These are phyloP conservation scores for Mycena sp. DNA, from an alignment of 1,284 basidiomycete species.

Conservation along the genomic window DNA sequence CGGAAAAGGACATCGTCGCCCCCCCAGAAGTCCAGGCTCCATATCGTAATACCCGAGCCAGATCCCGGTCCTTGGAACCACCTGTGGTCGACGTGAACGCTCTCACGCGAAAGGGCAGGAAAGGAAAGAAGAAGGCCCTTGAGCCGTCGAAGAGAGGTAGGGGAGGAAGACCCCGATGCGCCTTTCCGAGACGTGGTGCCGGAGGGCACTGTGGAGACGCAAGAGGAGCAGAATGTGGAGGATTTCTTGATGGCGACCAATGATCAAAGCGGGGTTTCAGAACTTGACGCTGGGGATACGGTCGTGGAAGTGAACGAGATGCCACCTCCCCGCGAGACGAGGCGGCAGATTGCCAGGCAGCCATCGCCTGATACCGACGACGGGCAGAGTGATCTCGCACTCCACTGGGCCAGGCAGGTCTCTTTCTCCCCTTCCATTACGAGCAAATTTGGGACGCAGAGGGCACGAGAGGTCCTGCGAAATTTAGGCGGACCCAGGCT, in stretches of 20 bases:
- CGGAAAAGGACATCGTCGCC: too few relatives aligned
- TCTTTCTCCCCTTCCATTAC: constrained; percentile 2
- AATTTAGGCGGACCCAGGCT: constrained; percentile 3
- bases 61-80: constrained; percentile 33
- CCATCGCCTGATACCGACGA: constrained; percentile 43
- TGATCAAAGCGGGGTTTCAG: constrained; percentile 20
- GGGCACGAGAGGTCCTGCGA: not conserved
- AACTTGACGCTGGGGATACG: constrained; percentile 3
- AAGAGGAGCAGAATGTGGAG: constrained; percentile 22
- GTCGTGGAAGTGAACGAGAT: constrained; percentile 33
- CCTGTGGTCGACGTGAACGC: constrained; percentile 11
- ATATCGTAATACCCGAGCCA: constrained; percentile 28
- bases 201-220: constrained; percentile 18
- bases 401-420: not conserved
- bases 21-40: not conserved
- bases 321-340: constrained; percentile 1
- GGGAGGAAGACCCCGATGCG: constrained; percentile 25
- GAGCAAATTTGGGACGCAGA: not conserved
- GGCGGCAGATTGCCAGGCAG: not conserved
- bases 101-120: constrained; percentile 8
- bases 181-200: not conserved
- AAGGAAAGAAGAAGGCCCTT: constrained; percentile 22
- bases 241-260: constrained; percentile 14
- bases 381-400: constrained; percentile 34
- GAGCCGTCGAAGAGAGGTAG: constrained; percentile 33